Evolutionary conservation across 345 rosid species (phyloP), one percentile per base, ranked within the genome.

Genomic region (Ricinus communis): DNA sequence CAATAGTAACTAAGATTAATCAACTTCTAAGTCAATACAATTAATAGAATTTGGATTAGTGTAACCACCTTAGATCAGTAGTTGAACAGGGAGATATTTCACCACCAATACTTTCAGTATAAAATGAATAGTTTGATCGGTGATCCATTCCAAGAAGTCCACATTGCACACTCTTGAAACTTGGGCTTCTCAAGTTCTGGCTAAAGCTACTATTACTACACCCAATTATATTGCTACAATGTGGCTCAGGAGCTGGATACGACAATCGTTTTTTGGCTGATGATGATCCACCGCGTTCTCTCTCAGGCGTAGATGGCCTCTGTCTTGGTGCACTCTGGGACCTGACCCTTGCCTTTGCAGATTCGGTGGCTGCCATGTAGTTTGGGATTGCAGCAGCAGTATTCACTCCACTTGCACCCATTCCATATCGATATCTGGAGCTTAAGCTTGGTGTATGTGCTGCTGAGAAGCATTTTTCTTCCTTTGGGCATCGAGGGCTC

Each of bases 311-410:
- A 0, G 83, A 78, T 0, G 93, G 85, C 75, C 95, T 85, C 77
- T 85, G 90, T 72, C 87, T 83, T 0, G 92, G 93, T 0, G 91
- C 84, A 67, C 96, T 91, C 71, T 90, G 93, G 13, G 97, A 82
- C 58, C 71, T 62, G 4, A 64, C 53, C 51, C 72, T 22, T 27
- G 77, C 74, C 71, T 73, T 73, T 24, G 65, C 69, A 14, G 74
- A 69, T 45, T 68, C 71, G 0, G 81, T 77, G 6, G 76, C 68
- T 8, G 74, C 74, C 81, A 72, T 73, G 62, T 77, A 77, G 21
- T 73, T 77, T 15, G 81, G 81, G n/a, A 60, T 12, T 55, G 68
- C 28, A 57, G 54, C 54, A 56, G 65, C 25, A 33, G 19, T 52
- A 57, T 8, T 15, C 8, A 19, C 49, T n/a, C 21, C 61, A 15